phyloP scores from a whole-genome alignment of 2,329 filamentous ascomycete species.

The Penicillium digitatum region DNA sequence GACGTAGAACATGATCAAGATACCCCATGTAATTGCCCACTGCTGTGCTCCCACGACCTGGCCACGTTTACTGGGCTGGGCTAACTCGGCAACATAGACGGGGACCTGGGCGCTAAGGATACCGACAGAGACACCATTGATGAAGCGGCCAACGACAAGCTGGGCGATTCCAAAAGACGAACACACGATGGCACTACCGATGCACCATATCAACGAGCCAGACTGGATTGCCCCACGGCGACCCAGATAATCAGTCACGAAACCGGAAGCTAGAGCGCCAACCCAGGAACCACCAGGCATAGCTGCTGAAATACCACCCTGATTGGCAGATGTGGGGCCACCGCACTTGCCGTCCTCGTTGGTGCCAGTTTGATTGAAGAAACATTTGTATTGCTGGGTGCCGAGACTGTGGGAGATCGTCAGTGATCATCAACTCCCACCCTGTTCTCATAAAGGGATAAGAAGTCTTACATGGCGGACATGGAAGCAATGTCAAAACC shows the following conservation, averaged over 20 bases:
- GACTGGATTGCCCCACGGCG: conserved; percentile 53
- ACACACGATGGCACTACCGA: conserved; percentile 58
- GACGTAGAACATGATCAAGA: conserved; percentile 66
- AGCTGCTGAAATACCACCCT: conserved; percentile 67
- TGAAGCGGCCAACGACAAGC: conserved; percentile 66
- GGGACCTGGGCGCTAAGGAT: conserved; percentile 69
- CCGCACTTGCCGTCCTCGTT: conserved; percentile 28
- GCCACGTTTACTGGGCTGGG: conserved; percentile 52
- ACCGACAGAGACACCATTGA: conserved; percentile 70
- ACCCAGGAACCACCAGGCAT: conserved; percentile 71
- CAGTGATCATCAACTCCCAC: background rate
- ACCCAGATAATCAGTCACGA: conserved; percentile 54
- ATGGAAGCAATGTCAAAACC: conserved; percentile 77
- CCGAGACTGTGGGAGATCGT: conserved; percentile 45
- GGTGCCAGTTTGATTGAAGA: conserved; percentile 57
- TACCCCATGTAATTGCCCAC: conserved; percentile 69
- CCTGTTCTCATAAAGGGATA: too few relatives aligned
- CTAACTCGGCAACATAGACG: conserved; percentile 66
- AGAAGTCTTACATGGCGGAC: conserved; percentile 51
- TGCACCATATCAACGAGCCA: conserved; percentile 50
- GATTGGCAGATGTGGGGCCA: conserved; percentile 51
- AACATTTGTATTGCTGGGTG: conserved; percentile 65
- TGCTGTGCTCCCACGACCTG: conserved; percentile 69
- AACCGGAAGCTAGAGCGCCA: conserved; percentile 54
- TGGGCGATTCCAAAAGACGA: conserved; percentile 64